phyloP scores from a whole-genome alignment of 108 stramenopile genomes.

The Asterionellopsis glacialis region DNA sequence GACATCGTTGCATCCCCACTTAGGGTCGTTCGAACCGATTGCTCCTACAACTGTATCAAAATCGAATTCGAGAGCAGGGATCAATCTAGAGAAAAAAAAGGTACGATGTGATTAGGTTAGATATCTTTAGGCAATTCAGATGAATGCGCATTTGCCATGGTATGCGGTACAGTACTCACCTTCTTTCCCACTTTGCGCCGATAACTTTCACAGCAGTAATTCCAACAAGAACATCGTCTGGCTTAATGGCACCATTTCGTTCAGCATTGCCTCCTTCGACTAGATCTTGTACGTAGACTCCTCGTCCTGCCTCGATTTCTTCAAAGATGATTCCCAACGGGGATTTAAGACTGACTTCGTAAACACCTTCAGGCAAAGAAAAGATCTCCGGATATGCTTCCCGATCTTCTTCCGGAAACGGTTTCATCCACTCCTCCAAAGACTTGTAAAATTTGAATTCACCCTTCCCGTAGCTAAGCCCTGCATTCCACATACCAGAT shows the following conservation, averaged over 20 bases:
- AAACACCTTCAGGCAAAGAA: constrained; percentile 67
- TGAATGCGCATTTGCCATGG: too few relatives aligned
- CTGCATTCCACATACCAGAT: constrained; percentile 59
- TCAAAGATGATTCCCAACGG: constrained; percentile 86
- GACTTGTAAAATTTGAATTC: constrained; percentile 65
- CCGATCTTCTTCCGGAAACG: constrained; percentile 76
- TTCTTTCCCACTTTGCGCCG: constrained; percentile 52
- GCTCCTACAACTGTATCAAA: constrained; percentile 83
- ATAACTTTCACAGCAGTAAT: constrained; percentile 73
- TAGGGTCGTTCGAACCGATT: constrained; percentile 68
- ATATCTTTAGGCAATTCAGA: too few relatives aligned
- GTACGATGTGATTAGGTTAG: not conserved
- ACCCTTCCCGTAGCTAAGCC: constrained; percentile 65
- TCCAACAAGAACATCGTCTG: constrained; percentile 68
- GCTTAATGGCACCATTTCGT: constrained; percentile 48
- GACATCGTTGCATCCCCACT: constrained; percentile 80
- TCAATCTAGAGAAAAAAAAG: constrained; percentile 21
- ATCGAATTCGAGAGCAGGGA: constrained; percentile 62
- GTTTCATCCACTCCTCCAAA: constrained; percentile 63
- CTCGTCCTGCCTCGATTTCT: constrained; percentile 66
- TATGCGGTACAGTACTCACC: too few relatives aligned
- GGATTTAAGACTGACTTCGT: constrained; percentile 65
- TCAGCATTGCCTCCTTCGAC: constrained; percentile 81
- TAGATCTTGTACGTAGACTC: constrained; percentile 67
- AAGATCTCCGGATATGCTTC: constrained; percentile 72